Percentiles rank a stretch among this genome's conserved stretches.
Conservation (phyloP, 257 asterid species). For the Jasminum sambac region DNA sequence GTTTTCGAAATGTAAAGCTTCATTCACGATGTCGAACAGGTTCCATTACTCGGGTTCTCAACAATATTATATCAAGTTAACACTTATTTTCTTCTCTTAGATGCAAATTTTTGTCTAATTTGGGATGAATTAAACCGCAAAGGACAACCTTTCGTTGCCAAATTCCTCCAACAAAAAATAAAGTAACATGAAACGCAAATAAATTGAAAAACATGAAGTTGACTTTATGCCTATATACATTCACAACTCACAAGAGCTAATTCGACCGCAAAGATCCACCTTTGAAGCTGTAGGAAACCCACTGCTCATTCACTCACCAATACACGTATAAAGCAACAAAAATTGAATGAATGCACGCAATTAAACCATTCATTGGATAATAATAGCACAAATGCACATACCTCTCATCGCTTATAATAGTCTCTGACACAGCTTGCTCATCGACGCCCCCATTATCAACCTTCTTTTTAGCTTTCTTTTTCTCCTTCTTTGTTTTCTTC, state of each 20-base stretch:
- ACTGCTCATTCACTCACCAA: neutral
- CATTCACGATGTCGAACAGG: constrained; percentile 14
- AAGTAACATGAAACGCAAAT: neutral
- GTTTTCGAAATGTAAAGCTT: neutral
- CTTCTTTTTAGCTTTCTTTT: constrained; percentile 22
- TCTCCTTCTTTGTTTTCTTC: constrained; percentile 33
- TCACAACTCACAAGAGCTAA: too few species aligned
- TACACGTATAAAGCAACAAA: neutral
- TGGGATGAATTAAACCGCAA: neutral
- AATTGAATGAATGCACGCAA: neutral
- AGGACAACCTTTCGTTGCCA: too few species aligned
- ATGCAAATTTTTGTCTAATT: neutral
- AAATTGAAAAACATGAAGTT: neutral
- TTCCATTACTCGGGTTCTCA: constrained; percentile 18
- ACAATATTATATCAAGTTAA: neutral
- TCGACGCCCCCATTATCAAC: constrained; percentile 29
- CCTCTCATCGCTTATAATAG: constrained; percentile 36
- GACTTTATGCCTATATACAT: neutral
- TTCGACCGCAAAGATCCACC: too few species aligned
- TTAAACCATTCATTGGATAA: neutral
- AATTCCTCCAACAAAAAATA: too few species aligned
- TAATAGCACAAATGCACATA: constrained; percentile 17
- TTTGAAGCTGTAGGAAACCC: neutral
- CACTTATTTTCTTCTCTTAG: neutral
- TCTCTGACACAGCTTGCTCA: constrained; percentile 33